Percentiles rank a stretch among this genome's conserved stretches.
Evolutionary conservation across 345 rosid genomes (phyloP).

Genomic region (Aquilaria yunnanensis): DNA sequence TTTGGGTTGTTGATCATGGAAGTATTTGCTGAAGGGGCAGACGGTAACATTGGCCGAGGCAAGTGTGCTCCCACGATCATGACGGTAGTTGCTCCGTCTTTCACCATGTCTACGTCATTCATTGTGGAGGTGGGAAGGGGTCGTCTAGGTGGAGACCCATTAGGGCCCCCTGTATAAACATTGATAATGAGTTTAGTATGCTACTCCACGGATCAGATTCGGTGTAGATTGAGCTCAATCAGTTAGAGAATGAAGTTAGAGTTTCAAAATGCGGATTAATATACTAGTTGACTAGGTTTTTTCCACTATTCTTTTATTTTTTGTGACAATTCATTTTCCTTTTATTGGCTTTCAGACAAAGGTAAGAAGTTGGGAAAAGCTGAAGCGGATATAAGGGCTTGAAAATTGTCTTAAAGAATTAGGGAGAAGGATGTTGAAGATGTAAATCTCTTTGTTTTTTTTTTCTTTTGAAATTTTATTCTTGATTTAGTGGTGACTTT

Average conservation of each 20-base stretch:
- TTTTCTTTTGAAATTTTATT: not conserved
- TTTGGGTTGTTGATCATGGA: slow-evolving; percentile 47
- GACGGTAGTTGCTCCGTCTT: slow-evolving; percentile 26
- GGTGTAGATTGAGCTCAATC: slow-evolving; percentile 89
- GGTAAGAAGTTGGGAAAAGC: slow-evolving; percentile 85
- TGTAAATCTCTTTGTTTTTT: slow-evolving; percentile 30
- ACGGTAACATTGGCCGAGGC: slow-evolving; percentile 29
- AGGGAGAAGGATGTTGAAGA: slow-evolving; percentile 98
- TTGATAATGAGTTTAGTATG: slow-evolving; percentile 82
- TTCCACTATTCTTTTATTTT: slow-evolving; percentile 18
- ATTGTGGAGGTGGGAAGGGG: slow-evolving; percentile 45
- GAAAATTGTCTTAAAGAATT: slow-evolving; percentile 68
- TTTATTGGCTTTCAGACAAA: slow-evolving; percentile 51
- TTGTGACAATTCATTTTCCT: slow-evolving; percentile 9
- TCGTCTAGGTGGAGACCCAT: slow-evolving; percentile 65
- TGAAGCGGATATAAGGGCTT: slow-evolving; percentile 85
- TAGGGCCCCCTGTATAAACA: slow-evolving; percentile 81
- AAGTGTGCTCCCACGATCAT: slow-evolving; percentile 19
- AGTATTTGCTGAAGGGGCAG: slow-evolving; percentile 37
- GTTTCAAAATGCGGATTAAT: slow-evolving; percentile 72
- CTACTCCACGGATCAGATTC: slow-evolving; percentile 97
- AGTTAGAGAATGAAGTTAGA: too few relatives aligned
- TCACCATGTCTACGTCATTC: slow-evolving; percentile 53
- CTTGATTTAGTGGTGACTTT: slow-evolving; percentile 1
- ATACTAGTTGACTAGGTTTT: slow-evolving; percentile 32